Percentiles rank a stretch among this genome's conserved stretches.
Evolutionary conservation across 2,329 filamentous ascomycete genomes (phyloP).

Genomic region (Penicillium sp.): DNA sequence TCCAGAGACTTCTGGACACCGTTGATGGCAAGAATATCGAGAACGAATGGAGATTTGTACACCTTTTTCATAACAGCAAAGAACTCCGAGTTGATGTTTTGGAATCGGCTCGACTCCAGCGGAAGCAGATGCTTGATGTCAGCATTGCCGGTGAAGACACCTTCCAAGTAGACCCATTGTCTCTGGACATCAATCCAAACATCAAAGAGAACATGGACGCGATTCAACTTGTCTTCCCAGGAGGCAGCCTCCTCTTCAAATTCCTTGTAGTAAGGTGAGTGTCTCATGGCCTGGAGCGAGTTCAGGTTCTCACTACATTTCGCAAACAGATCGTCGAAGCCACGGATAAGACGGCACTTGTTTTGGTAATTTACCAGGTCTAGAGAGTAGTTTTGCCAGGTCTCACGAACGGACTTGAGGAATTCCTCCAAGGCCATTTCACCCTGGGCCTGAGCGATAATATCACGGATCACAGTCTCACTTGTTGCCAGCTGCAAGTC

Average conservation of each 20-base stretch:
- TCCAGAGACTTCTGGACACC: slow-evolving; percentile 96
- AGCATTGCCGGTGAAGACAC: slow-evolving; percentile 96
- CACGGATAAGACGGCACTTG: slow-evolving; percentile 94
- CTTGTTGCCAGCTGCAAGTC: slow-evolving; percentile 87
- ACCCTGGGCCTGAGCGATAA: slow-evolving; percentile 92
- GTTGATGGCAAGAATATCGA: slow-evolving; percentile 93
- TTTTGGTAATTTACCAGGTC: slow-evolving; percentile 97
- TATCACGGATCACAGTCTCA: slow-evolving; percentile 83
- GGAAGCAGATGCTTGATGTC: slow-evolving; percentile 98
- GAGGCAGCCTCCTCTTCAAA: slow-evolving; percentile 95
- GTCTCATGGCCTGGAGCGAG: slow-evolving; percentile 96
- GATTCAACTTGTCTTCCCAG: slow-evolving; percentile 98
- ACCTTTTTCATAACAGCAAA: slow-evolving; percentile 99
- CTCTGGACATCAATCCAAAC: slow-evolving; percentile 99
- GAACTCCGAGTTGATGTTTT: slow-evolving; percentile 99
- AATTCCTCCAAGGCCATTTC: slow-evolving; percentile 99
- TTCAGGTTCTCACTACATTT: slow-evolving; percentile 98
- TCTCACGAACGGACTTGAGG: slow-evolving; percentile 91
- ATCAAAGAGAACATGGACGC: slow-evolving; percentile 95
- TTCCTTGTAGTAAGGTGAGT: slow-evolving; percentile 98
- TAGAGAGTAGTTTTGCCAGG: slow-evolving; percentile 91
- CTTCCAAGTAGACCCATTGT: slow-evolving; percentile 99
- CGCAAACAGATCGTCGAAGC: slow-evolving; percentile 96
- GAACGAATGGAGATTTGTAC: slow-evolving; percentile 89
- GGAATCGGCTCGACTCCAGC: slow-evolving; percentile 93